Base-by-base conservation (phyloP, 768 basidiomycete species). In the Boletales sp. region DNA sequence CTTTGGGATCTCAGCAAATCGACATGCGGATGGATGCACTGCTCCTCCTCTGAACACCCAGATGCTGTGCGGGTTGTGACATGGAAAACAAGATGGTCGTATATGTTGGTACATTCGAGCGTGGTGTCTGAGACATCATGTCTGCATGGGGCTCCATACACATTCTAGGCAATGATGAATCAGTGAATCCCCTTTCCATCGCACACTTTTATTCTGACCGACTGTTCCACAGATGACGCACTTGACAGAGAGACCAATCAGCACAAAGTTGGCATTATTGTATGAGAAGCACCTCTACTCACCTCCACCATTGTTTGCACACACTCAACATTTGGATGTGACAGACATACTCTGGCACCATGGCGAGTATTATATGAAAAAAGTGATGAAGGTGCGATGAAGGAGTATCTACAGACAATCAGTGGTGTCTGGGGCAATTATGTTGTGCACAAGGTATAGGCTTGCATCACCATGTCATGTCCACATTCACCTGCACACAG, bases 401-500 rank as follows among this genome's bases (percentile, higher is more conserved):
- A 82, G 33, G 93, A 96, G 63, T 98, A 88, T 64, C 72, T 96
- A 28, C 81, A 89, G 62, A 98, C 96, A 0, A 86, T 98, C 17
- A 91, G 95, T 0, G 75, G 83, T 42, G 73, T 96, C 90, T 93
- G 93, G 54, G 91, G 94, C 0, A 96, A 94, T 63, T 96, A 97
- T 69, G 94, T 98, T 31, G 93, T 98, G 44, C 83, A 96, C 58
- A 99, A 97, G 80, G 95, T 93, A 60, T 46, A 67, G 36, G 9
- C 9, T 7, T 15, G 40, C 25, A 17, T 33, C 34, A 35, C 21
- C 39, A 28, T 33, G 18, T 41, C 7, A 2, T 25, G 12, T 9
- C 5, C 39, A 38, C 41, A 34, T 40, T 64, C 14, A 59, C 42
- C 44, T 37, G 8, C 3, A 2, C 1, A 15, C 51, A 97, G 94